A percentile compares a stretch with the other conserved stretches of the same genome.
These are phyloP conservation scores for Mycena chlorophos DNA, from an alignment of 768 basidiomycete species.

Conservation along the genomic window DNA sequence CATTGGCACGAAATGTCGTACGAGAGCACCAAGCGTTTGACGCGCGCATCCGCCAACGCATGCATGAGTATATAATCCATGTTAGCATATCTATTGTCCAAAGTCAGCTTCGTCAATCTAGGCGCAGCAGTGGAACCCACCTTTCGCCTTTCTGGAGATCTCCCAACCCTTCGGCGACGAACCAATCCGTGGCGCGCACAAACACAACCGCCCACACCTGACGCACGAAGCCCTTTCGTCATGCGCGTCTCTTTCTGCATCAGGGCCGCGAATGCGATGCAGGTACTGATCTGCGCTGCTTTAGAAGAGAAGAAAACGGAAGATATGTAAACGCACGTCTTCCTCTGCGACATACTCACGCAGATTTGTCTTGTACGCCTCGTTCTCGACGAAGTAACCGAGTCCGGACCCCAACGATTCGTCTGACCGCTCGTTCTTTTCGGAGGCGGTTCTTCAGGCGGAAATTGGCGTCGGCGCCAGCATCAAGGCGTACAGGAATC, in stretches of 20 bases:
- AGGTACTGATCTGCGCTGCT: constrained; percentile 16
- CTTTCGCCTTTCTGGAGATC: constrained; percentile 27
- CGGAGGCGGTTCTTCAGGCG: constrained; percentile 15
- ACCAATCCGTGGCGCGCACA: constrained; percentile 21
- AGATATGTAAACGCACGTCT: constrained; percentile 2
- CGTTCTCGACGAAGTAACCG: constrained; percentile 18
- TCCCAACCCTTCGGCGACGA: constrained; percentile 17
- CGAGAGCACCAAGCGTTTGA: constrained; percentile 4
- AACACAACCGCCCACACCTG: constrained; percentile 10
- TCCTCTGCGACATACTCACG: constrained; percentile 6
- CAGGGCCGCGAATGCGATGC: constrained; percentile 18
- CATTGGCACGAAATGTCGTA: constrained; percentile 32
- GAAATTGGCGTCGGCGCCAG: constrained; percentile 24
- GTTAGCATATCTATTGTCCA: constrained; percentile 19
- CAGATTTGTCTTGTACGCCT: constrained; percentile 9
- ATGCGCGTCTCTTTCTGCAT: constrained; percentile 20
- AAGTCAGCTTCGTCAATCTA: neutral
- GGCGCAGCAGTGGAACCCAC: constrained; percentile 10
- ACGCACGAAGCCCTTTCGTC: constrained; percentile 4
- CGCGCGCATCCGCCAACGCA: neutral
- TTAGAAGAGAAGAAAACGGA: neutral
- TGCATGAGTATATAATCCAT: constrained; percentile 27
- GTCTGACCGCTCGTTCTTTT: constrained; percentile 11
- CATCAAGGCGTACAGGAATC: constrained; percentile 12
- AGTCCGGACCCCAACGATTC: constrained; percentile 11